These are phyloP conservation scores for Telfairia occidentalis DNA, from an alignment of 331 rosid genomes.

Conservation along the genomic window DNA sequence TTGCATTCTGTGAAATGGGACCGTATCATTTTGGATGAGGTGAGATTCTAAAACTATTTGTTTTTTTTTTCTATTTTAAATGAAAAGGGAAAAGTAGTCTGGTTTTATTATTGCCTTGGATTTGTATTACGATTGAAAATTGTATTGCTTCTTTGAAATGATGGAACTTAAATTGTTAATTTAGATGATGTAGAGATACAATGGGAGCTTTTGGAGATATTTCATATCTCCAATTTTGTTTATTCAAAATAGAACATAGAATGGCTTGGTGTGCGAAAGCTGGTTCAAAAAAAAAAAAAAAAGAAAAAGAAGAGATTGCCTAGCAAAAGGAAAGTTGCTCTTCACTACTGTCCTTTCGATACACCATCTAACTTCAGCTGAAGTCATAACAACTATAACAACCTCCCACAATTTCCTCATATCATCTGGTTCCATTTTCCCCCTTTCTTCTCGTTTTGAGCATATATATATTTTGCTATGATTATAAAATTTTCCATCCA, in stretches of 20 bases:
- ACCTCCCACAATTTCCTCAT: neutral
- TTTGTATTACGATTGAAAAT: neutral
- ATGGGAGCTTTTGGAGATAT: too few relatives aligned
- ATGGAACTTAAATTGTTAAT: neutral
- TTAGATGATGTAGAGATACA: neutral
- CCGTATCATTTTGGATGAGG: conserved; percentile 89
- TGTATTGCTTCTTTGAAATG: neutral
- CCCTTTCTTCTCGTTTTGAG: neutral
- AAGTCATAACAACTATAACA: too few relatives aligned
- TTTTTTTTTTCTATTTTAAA: neutral
- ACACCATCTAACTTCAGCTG: neutral
- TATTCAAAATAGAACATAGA: too few relatives aligned
- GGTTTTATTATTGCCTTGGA: neutral
- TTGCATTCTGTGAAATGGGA: conserved; percentile 74
- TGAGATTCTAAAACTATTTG: conserved; percentile 18
- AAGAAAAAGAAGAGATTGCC: neutral
- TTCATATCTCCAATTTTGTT: too few relatives aligned
- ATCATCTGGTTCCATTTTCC: neutral
- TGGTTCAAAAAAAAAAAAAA: too few relatives aligned
- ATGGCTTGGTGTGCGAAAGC: too few relatives aligned
- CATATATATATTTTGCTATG: neutral
- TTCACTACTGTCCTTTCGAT: neutral
- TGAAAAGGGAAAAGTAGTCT: too few relatives aligned
- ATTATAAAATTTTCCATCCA: neutral
- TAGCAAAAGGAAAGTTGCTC: neutral